Evolutionary conservation across 1,284 basidiomycete genomes (phyloP).

Genomic region (Sparassis latifolia): DNA sequence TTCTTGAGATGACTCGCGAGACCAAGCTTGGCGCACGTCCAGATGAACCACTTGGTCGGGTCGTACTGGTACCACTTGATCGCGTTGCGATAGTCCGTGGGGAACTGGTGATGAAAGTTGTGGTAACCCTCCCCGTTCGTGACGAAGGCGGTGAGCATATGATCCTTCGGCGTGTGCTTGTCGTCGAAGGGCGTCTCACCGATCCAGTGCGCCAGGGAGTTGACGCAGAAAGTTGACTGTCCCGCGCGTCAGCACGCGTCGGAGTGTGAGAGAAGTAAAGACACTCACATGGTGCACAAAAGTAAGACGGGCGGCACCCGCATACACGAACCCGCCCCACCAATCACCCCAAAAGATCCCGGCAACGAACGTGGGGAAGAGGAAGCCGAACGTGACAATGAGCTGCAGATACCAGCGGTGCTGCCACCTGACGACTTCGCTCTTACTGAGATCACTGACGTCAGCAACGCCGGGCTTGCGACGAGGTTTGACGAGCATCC

Average conservation of each 20-base stretch:
- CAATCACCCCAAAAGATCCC: conserved; percentile 83
- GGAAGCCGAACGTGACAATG: conserved; percentile 67
- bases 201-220: conserved; percentile 92
- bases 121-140: conserved; percentile 95
- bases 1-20: conserved; percentile 84
- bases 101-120: conserved; percentile 96
- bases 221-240: conserved; percentile 91
- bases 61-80: conserved; percentile 92
- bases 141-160: conserved; percentile 80
- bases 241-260: conserved; percentile 1
- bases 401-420: conserved; percentile 75
- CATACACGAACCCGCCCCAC: conserved; percentile 80
- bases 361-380: conserved; percentile 72
- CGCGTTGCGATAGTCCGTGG: conserved; percentile 91
- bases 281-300: conserved; percentile 85
- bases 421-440: conserved; percentile 80
- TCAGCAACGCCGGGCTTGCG: conserved; percentile 86
- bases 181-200: conserved; percentile 91
- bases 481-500: conserved; percentile 91
- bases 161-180: conserved; percentile 90
- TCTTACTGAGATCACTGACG: conserved; percentile 77
- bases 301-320: conserved; percentile 73
- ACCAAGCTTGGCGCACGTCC: conserved; percentile 54
- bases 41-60: conserved; percentile 91
- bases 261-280: not conserved